Evolutionary conservation across 139 green algal species (phyloP).

Genomic region (Coccomyxa sp.): DNA sequence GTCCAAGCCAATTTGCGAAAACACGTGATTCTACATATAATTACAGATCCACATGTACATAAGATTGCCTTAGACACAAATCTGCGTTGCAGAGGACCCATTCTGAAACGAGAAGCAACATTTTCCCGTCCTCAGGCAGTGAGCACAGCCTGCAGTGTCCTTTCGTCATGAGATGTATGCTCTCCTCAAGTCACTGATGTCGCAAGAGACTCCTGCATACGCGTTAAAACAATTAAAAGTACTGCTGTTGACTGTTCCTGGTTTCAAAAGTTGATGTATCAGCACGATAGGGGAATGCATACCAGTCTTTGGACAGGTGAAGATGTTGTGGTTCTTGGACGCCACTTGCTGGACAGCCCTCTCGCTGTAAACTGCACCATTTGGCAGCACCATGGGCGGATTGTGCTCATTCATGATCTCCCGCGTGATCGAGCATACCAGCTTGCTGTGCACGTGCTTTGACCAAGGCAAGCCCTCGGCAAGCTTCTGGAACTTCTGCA

Average conservation of each 20-base stretch:
- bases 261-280: neutral
- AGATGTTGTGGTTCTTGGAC: constrained; percentile 1
- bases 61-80: too few relatives aligned
- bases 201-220: constrained; percentile 24
- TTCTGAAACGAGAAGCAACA: too few relatives aligned
- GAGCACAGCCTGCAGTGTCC: too few relatives aligned
- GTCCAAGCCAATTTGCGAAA: too few relatives aligned
- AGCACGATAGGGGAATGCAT: too few relatives aligned
- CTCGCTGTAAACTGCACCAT: constrained; percentile 21
- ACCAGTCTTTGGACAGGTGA: constrained; percentile 9
- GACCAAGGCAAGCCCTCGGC: constrained; percentile 72
- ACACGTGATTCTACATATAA: too few relatives aligned
- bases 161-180: constrained; percentile 26
- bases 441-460: constrained; percentile 84
- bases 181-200: constrained; percentile 19
- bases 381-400: constrained; percentile 70
- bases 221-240: neutral
- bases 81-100: too few relatives aligned
- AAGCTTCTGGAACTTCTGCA: constrained; percentile 64
- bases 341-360: constrained; percentile 9
- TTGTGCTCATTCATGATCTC: constrained; percentile 91
- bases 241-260: neutral
- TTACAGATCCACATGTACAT: too few relatives aligned
- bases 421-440: constrained; percentile 80
- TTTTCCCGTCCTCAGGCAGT: too few relatives aligned